Conservation (phyloP, 2,329 filamentous ascomycete species). For the Diaporthe sp. region DNA sequence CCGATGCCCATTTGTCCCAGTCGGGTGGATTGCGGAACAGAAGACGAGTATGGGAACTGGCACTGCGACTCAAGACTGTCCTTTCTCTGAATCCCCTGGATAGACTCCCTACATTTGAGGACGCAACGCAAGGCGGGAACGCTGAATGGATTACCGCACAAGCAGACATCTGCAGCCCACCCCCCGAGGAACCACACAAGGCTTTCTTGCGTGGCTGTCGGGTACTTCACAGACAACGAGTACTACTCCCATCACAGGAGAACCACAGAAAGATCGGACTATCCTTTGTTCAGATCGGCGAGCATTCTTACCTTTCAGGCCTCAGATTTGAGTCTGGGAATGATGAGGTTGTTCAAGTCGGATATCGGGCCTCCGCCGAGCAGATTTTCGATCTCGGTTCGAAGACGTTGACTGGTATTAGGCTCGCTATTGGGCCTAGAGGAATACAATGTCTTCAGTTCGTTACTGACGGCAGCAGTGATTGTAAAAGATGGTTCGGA, state of each 20-base stretch:
- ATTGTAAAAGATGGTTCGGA: not conserved
- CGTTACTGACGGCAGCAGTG: not conserved
- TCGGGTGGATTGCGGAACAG: not conserved
- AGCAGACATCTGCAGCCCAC: not conserved
- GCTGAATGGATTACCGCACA: not conserved
- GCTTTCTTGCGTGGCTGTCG: not conserved
- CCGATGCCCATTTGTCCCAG: not conserved
- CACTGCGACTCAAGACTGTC: not conserved
- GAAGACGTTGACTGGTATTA: not conserved
- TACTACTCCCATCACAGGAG: not conserved
- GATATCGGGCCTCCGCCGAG: not conserved
- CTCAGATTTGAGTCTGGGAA: not conserved
- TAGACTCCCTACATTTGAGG: not conserved
- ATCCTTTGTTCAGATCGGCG: not conserved
- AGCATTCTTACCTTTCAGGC: not conserved
- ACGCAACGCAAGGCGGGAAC: no score
- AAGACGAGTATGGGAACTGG: not conserved
- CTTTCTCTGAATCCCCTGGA: not conserved
- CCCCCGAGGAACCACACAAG: not conserved
- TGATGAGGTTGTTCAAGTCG: not conserved
- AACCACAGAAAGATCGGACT: not conserved
- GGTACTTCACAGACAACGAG: not conserved
- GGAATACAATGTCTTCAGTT: not conserved
- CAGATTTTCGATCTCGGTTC: not conserved
- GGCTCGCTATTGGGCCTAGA: not conserved